phyloP scores from a whole-genome alignment of 306 rosid species.

The Ormosia semicastrata region DNA sequence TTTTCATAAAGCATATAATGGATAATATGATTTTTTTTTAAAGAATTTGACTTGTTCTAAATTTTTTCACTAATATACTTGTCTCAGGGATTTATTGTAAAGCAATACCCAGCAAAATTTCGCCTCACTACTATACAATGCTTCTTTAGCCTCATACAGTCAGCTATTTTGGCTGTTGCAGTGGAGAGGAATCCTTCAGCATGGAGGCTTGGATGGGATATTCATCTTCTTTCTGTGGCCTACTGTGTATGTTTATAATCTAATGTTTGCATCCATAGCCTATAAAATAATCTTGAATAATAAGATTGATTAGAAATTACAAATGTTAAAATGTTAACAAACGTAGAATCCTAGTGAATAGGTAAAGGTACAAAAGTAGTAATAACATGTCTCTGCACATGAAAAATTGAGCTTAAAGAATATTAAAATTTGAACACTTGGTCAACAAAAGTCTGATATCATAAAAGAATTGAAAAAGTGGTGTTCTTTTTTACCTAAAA shows the following conservation, averaged over 20 bases:
- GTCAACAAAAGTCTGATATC: neutral
- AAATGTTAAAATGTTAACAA: neutral
- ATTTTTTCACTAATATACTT: neutral
- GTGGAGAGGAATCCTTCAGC: slow-evolving; percentile 66
- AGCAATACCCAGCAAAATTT: slow-evolving; percentile 81
- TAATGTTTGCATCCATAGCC: neutral
- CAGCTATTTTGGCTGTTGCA: slow-evolving; percentile 56
- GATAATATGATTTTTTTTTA: neutral
- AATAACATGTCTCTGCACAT: neutral
- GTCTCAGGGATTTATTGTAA: slow-evolving; percentile 59
- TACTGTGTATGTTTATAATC: slow-evolving; percentile 68
- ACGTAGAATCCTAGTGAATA: neutral
- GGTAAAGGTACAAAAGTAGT: neutral
- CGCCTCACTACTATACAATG: slow-evolving; percentile 76
- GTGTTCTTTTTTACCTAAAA: neutral
- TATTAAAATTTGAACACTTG: neutral
- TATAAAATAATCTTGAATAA: neutral
- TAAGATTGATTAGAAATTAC: neutral
- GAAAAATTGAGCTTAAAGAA: neutral
- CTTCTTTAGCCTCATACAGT: slow-evolving; percentile 65
- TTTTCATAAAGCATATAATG: neutral
- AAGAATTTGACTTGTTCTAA: neutral
- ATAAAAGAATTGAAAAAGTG: neutral
- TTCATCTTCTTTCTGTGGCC: slow-evolving; percentile 76
- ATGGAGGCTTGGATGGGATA: slow-evolving; percentile 92